These are phyloP conservation scores for Neurospora sp. DNA, from an alignment of 495 filamentous ascomycete genomes.

Conservation along the genomic window DNA sequence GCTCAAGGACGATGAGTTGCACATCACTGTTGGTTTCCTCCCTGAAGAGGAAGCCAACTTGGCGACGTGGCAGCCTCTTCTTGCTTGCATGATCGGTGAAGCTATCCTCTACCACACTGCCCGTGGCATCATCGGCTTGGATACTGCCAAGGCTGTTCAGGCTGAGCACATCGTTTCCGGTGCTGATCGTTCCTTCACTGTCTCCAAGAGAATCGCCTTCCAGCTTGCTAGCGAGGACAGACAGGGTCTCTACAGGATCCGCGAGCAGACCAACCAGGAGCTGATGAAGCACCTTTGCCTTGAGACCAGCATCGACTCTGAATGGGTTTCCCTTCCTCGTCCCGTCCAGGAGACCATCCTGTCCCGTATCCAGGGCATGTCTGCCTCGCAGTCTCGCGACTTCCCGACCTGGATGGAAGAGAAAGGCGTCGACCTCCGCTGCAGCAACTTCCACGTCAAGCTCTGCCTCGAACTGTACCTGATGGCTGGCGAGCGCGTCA, in stretches of 20 bases:
- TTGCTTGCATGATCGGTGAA: slow-evolving; percentile 2
- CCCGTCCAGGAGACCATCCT: slow-evolving; percentile 8
- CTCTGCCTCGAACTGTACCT: slow-evolving; percentile 2
- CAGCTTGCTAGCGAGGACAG: slow-evolving; percentile 6
- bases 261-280: not conserved
- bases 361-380: slow-evolving; percentile 3
- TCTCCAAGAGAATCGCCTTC: slow-evolving; percentile 7
- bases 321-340: slow-evolving; percentile 8
- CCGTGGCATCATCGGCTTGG: slow-evolving; percentile 2
- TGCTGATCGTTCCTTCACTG: not conserved
- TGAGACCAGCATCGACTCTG: slow-evolving; percentile 6
- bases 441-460: slow-evolving; percentile 12
- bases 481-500: not conserved
- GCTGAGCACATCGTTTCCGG: slow-evolving; percentile 6
- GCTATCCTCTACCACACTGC: slow-evolving; percentile 11
- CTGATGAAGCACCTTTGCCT: slow-evolving; percentile 15
- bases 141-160: slow-evolving; percentile 1
- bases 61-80: slow-evolving; percentile 1
- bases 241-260: not conserved
- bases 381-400: not conserved
- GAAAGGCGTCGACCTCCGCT: not conserved
- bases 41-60: not conserved
- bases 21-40: slow-evolving; percentile 4
- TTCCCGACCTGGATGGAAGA: not conserved
- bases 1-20: not conserved